Base-by-base conservation (phyloP, 2,329 filamentous ascomycete genomes). In the Verticillium isaacii region DNA sequence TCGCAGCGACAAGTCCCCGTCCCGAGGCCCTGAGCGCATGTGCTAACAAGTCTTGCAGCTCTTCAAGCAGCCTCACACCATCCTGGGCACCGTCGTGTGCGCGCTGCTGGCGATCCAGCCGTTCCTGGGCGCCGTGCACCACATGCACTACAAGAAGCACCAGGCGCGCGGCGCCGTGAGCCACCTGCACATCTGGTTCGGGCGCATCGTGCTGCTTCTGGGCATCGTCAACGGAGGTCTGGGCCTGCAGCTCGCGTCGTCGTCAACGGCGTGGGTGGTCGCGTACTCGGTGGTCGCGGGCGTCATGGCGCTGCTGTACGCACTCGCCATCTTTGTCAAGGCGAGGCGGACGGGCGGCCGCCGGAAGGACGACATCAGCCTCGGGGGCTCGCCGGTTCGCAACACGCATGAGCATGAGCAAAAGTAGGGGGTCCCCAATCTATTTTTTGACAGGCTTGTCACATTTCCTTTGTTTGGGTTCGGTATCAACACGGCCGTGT, bases 181-280 rank as follows among this genome's bases (percentile, higher is more conserved):
- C 65, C 73, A 87, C 65, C 69, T 76, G 1, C 87, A 90, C 69
- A 82, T 88, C 66, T 89, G 85, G 85, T 86, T 81, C 67, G 87
- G 87, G 14, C 81, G 87, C 19, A 67, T 75, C 1, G 71, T 89
- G 54, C 83, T 90, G 65, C 61, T 83, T 19, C 69, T 89, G 2
- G 87, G 85, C 32, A 77, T 89, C 55, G 70, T 89, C 66, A 89
- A 89, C 67, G 87, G 87, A 61, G 87, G 86, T 0, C 72, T 89
- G 4, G 87, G 87, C 3, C 74, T 90, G 32, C 64, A 80, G 65
- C 75, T 87, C 17, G 77, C 82, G 1, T 64, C 67, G 17, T 77
- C 79, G 1, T 65, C 73, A 1, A 72, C 64, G 2, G 68, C 71
- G 12, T 80, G 81, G 55, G 71, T 83, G 59, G 78, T 85, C 57